Percentiles rank a stretch among this genome's conserved stretches.
phyloP scores from a whole-genome alignment of 2,329 filamentous ascomycete species.

The Aureobasidium melanogenum region DNA sequence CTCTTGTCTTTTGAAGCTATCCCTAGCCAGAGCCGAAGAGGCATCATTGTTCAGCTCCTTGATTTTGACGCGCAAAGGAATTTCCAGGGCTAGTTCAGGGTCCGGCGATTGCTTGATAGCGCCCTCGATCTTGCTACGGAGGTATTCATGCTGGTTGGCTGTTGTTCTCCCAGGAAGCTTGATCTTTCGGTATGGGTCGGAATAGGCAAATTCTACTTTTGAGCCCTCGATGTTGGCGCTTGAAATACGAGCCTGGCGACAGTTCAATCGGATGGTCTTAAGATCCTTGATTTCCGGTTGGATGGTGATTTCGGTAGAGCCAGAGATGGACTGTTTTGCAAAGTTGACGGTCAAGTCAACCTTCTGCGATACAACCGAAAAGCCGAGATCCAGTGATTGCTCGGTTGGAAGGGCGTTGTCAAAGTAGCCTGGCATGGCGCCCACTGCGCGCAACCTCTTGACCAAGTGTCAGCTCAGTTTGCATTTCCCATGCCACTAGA shows the following conservation, averaged over 20 bases:
- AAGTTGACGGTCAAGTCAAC: slow-evolving; percentile 89
- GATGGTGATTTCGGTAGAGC: slow-evolving; percentile 73
- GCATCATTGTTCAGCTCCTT: slow-evolving; percentile 48
- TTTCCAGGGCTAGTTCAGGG: slow-evolving; percentile 48
- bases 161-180: slow-evolving; percentile 52
- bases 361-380: slow-evolving; percentile 68
- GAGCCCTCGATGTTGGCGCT: slow-evolving; percentile 39
- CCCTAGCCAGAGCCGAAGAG: slow-evolving; percentile 33
- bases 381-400: slow-evolving; percentile 31
- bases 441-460: slow-evolving; percentile 14
- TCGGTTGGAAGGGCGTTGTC: slow-evolving; percentile 16
- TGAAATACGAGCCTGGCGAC: slow-evolving; percentile 52
- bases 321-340: slow-evolving; percentile 61
- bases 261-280: slow-evolving; percentile 49
- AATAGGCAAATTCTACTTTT: slow-evolving; percentile 31
- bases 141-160: slow-evolving; percentile 68
- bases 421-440: slow-evolving; percentile 21
- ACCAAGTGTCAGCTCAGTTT: slow-evolving; percentile 7
- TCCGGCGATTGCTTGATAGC: slow-evolving; percentile 43
- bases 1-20: slow-evolving; percentile 26
- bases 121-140: slow-evolving; percentile 59
- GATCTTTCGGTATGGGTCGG: slow-evolving; percentile 60
- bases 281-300: slow-evolving; percentile 52
- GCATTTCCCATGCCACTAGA: slow-evolving; percentile 12
- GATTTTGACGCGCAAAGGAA: slow-evolving; percentile 54